These are phyloP conservation scores for Phylloporus sp. DNA, from an alignment of 768 basidiomycete species.

Conservation along the genomic window DNA sequence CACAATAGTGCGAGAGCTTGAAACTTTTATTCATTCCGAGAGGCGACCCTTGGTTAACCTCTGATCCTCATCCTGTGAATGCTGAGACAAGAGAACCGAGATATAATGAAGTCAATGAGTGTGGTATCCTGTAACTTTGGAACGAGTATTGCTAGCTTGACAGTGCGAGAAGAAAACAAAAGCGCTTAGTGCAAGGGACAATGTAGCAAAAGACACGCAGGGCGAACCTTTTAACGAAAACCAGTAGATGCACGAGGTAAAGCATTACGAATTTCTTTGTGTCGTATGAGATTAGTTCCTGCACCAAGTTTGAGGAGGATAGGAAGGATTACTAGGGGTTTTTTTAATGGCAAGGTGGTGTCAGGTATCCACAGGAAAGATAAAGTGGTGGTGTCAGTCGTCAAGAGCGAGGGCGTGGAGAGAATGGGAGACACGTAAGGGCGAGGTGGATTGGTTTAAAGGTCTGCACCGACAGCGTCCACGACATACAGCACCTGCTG, in stretches of 20 bases:
- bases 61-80: neutral
- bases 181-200: neutral
- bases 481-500: conserved; percentile 87
- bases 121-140: neutral
- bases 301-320: conserved; percentile 10
- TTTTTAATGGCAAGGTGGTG: conserved; percentile 10
- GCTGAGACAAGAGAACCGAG: neutral
- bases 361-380: conserved; percentile 9
- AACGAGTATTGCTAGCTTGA: neutral
- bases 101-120: neutral
- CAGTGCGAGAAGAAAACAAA: neutral
- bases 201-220: neutral
- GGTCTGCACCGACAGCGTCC: conserved; percentile 69
- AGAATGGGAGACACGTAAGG: neutral
- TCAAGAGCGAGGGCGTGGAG: neutral
- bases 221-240: neutral
- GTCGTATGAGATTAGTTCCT: conserved; percentile 24
- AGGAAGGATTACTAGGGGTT: conserved; percentile 7
- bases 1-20: no score
- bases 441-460: conserved; percentile 32
- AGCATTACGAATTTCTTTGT: conserved; percentile 19
- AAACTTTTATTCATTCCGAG: neutral
- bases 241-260: neutral
- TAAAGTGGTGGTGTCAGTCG: conserved; percentile 4
- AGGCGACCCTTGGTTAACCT: neutral